A percentile compares a stretch with the other conserved stretches of the same genome.
phyloP scores from a whole-genome alignment of 78 protist genomes.

The Goniomonas avonlea region DNA sequence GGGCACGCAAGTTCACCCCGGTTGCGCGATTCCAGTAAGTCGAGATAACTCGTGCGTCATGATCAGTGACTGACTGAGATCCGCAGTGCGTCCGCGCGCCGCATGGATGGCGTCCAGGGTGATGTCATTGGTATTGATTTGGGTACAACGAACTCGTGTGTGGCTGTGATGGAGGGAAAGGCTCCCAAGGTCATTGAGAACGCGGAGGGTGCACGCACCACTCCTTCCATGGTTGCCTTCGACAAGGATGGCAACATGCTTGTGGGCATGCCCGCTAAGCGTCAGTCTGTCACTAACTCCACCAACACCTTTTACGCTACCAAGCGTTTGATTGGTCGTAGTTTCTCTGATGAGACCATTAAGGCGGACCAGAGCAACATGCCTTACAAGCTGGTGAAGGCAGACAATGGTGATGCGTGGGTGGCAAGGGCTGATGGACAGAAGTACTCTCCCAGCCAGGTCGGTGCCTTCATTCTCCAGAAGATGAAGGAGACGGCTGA shows the following conservation, averaged over 20 bases:
- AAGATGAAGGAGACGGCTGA: conserved; percentile 98
- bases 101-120: too few species aligned
- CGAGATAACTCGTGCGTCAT: too few species aligned
- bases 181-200: conserved; percentile 70
- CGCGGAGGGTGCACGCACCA: conserved; percentile 84
- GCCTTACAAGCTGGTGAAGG: conserved; percentile 63
- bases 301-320: conserved; percentile 77
- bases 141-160: conserved; percentile 99
- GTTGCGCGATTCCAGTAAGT: too few species aligned
- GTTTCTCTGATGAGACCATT: conserved; percentile 32
- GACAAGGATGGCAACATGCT: conserved; percentile 64
- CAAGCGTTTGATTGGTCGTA: conserved; percentile 91
- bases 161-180: conserved; percentile 81
- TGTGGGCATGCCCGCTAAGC: conserved; percentile 87
- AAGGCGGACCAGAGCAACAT: conserved; percentile 50
- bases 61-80: too few species aligned
- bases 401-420: conserved; percentile 91
- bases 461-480: conserved; percentile 86
- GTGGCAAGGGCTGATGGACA: conserved; percentile 72
- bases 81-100: too few species aligned
- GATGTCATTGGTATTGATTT: conserved; percentile 93
- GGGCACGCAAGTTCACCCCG: too few species aligned
- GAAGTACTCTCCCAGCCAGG: conserved; percentile 87
- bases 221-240: conserved; percentile 93
- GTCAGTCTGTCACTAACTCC: conserved; percentile 79